phyloP scores from a whole-genome alignment of 1,139 yeast genomes.

The Yamadazyma songkhlaensis region DNA sequence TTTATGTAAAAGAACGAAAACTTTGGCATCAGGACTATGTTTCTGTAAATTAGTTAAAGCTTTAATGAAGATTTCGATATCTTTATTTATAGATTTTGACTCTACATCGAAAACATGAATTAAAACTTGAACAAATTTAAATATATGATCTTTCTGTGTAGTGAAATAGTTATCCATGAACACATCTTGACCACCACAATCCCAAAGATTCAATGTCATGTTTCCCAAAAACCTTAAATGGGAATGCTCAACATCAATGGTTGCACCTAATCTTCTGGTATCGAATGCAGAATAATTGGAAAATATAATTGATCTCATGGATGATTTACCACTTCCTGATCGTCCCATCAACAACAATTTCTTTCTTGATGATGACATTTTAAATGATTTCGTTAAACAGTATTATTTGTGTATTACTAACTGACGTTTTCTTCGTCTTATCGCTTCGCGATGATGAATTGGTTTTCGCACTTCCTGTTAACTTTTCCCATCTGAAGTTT shows the following conservation, averaged over 20 bases:
- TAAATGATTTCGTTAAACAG: neutral
- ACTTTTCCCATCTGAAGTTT: no score
- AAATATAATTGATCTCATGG: conserved; percentile 95
- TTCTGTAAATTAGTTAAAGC: conserved; percentile 80
- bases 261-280: conserved; percentile 92
- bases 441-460: neutral
- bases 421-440: neutral
- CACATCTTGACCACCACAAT: conserved; percentile 97
- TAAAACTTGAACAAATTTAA: conserved; percentile 94
- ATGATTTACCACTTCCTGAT: conserved; percentile 95
- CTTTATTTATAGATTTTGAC: conserved; percentile 86
- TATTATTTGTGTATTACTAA: no score
- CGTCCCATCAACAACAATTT: conserved; percentile 70
- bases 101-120: conserved; percentile 97
- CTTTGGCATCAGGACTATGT: conserved; percentile 87
- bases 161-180: conserved; percentile 94
- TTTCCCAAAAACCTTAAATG: conserved; percentile 89
- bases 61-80: conserved; percentile 85
- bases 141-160: conserved; percentile 84
- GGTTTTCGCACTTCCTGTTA: no score
- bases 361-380: conserved; percentile 29
- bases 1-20: conserved; percentile 88
- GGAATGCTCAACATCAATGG: conserved; percentile 96
- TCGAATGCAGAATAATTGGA: conserved; percentile 96
- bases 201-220: conserved; percentile 96